Evolutionary conservation across 805 yeast genomes (phyloP), one percentile per base, ranked within the genome.

Genomic region (Saccharomycopsis synnaedendra): DNA sequence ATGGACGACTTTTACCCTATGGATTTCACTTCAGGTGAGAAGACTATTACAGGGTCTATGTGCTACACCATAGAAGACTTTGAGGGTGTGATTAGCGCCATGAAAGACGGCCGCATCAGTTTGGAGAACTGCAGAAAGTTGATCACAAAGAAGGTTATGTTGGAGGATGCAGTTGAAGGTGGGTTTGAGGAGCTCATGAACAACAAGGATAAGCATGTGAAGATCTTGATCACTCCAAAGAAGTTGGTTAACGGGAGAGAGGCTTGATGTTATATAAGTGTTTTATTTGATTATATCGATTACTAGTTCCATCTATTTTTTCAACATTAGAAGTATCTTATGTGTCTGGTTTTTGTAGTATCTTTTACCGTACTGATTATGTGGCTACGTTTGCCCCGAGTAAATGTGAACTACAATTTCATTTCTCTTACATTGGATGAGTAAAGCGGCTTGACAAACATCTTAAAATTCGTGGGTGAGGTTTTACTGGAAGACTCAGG

Each of bases 1-100:
- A 69, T 71, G 36, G 64, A 64, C 4, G 64, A 64, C 4, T 68
- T 65, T 51, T 68, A 61, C 41, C 74, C 73, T 11, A 71, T 71
- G 76, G 68, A 68, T 47, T 53, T 69, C 43, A 70, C 75, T 3
- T 55, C 63, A 47, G 54, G 61, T n/a, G 76, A 71, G 54, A 71
- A 68, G 52, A 56, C 58, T 10, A 62, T 67, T 31, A 67, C 71
- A 19, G 76, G 76, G 4, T 68, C 74, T 1, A 63, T 71, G 50
- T 71, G 75, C 51, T 71, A 67, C 54, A 67, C 66, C 7, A 66
- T 65, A 29, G 58, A 58, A 36, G 76, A 71, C 56, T 71, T 71
- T 50, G 62, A 63, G 54, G 68, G 69, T 45, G 70, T 68, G 32
- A 67, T 70, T n/a, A 48, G 53, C 3, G 71, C 74, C 2, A 56